Conservation (phyloP, 2,329 filamentous ascomycete species). For the Aspergillus pseudoglaucus region DNA sequence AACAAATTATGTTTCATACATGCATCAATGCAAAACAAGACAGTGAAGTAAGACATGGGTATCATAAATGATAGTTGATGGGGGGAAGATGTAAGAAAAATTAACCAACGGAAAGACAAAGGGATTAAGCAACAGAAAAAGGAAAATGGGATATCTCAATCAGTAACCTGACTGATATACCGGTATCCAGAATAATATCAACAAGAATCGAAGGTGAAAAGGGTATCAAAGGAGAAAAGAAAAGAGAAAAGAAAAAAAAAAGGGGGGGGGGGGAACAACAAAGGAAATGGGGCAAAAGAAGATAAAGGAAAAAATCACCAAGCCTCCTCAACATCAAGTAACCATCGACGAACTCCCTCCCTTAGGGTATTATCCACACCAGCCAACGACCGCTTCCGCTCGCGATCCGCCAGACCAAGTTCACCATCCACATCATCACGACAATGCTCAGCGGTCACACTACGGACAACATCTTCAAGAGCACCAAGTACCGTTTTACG, state of each 20-base stretch:
- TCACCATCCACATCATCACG: conserved; percentile 33
- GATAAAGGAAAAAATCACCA: conserved; percentile 19
- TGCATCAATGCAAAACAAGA: conserved; percentile 8
- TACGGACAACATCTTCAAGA: conserved; percentile 50
- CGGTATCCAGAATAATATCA: conserved; percentile 1
- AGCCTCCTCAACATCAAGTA: conserved; percentile 44
- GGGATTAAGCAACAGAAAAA: background rate
- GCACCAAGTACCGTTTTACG: conserved; percentile 51
- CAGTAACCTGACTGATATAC: background rate
- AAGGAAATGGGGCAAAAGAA: background rate
- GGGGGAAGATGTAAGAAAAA: background rate
- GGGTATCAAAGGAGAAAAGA: conserved; percentile 6
- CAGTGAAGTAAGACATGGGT: conserved; percentile 16
- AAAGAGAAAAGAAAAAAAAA: too few species aligned
- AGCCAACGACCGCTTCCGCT: conserved; percentile 26
- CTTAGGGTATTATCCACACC: conserved; percentile 47
- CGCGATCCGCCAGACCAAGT: conserved; percentile 24
- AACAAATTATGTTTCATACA: conserved; percentile 3
- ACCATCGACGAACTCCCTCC: conserved; percentile 52
- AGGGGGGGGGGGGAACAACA: too few species aligned
- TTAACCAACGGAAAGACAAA: too few species aligned
- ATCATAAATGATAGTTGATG: conserved; percentile 11
- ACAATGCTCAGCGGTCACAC: conserved; percentile 46
- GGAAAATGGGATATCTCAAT: background rate
- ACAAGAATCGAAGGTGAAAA: conserved; percentile 3